These are phyloP conservation scores for Yarrowia yakushimensis DNA, from an alignment of 805 yeast genomes.

Conservation along the genomic window DNA sequence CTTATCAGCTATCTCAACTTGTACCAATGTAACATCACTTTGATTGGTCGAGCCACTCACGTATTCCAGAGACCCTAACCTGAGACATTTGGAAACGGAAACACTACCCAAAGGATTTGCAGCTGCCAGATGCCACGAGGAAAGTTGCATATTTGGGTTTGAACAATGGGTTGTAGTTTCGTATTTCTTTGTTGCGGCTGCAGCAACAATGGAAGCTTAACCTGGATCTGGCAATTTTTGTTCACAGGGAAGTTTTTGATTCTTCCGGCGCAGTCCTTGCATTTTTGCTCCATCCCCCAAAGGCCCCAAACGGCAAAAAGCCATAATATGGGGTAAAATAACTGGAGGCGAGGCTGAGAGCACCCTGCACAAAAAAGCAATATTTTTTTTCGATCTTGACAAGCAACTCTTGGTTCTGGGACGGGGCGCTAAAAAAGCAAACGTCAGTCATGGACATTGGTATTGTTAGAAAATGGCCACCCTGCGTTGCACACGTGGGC, in stretches of 20 bases:
- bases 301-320: neutral
- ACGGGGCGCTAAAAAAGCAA: too few species aligned
- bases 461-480: neutral
- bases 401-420: too few species aligned
- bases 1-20: too few species aligned
- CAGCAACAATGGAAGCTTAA: slow-evolving; percentile 11
- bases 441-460: too few species aligned
- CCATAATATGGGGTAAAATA: neutral
- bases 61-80: neutral
- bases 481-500: neutral
- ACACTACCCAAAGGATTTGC: neutral
- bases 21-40: too few species aligned
- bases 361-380: neutral
- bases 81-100: neutral
- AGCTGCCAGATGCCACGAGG: neutral
- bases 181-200: neutral
- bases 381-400: too few species aligned
- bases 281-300: too few species aligned
- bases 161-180: neutral
- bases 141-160: neutral
- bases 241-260: neutral
- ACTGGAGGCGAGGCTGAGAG: neutral
- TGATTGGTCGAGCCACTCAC: too few species aligned
- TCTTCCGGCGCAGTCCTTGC: slow-evolving; percentile 10
- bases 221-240: slow-evolving; percentile 20